phyloP scores from a whole-genome alignment of 257 asterid genomes.

The Solanum appendiculatum region DNA sequence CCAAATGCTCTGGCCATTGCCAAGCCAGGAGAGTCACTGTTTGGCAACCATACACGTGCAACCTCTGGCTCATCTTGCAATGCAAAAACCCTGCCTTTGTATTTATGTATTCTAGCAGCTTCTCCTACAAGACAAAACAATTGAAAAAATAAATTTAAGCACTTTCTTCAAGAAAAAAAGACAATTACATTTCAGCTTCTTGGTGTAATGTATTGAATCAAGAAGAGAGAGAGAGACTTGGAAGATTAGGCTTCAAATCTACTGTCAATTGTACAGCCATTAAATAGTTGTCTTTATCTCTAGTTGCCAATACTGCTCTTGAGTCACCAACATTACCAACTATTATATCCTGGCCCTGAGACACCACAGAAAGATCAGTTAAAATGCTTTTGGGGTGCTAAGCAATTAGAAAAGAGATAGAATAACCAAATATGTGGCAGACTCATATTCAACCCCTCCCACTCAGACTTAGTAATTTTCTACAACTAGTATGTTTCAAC shows the following conservation, averaged over 20 bases:
- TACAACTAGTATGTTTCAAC: background rate
- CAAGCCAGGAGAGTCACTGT: constrained; percentile 92
- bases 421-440: background rate
- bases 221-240: constrained; percentile 35
- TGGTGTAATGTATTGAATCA: background rate
- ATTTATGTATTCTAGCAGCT: constrained; percentile 92
- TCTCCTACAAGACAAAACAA: constrained; percentile 45
- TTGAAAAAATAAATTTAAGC: background rate
- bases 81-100: constrained; percentile 91
- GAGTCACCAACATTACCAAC: constrained; percentile 96
- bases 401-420: background rate
- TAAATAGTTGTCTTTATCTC: constrained; percentile 62
- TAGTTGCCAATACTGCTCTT: constrained; percentile 86
- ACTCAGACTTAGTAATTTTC: background rate
- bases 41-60: constrained; percentile 97
- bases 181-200: background rate
- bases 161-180: background rate
- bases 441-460: background rate
- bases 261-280: constrained; percentile 83
- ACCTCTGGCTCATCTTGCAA: constrained; percentile 99
- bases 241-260: constrained; percentile 99
- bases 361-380: background rate
- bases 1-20: constrained; percentile 99
- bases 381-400: background rate
- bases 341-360: constrained; percentile 81